Evolutionary conservation across 164 flowering plant genomes (phyloP), one percentile per base, ranked within the genome.

Genomic region (Nymphaea thermarum): DNA sequence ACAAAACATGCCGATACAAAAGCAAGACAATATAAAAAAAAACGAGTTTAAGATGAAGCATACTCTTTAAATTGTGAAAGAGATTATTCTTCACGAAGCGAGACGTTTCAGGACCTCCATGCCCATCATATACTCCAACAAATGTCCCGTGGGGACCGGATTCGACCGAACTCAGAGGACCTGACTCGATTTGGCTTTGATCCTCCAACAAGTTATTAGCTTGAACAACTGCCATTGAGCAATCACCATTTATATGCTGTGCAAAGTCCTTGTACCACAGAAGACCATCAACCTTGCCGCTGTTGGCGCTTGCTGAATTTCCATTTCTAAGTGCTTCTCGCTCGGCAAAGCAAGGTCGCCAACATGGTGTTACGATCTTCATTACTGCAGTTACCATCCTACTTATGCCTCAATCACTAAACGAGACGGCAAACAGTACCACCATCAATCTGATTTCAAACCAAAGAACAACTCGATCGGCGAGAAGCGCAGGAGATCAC

Each of bases 81-180:
- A 93, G 82, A 65, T 70, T 82, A 3, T 86, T 78, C 63, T 82
- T 87, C 12, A 93, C 76, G 73, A 87, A 90, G 42, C 86, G 82
- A 4, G 98, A 76, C 69, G 94, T 82, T 77, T 93, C 98, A 3
- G 98, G 94, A 66, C 97, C 97, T 72, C 92, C 98, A 82, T 93
- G 98, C 36, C 97, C 98, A 79, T 93, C 98, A 78, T 87, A 93
- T 51, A 93, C 69, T 69, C 97, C 97, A 42, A 93, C 90, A 73
- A 85, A 93, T 0, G 96, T 89, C 36, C 97, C 98, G 43, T 76
- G 78, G 42, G 94, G 96, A 57, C 94, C 94, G 6, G 83, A 78
- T 60, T 85, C 90, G 2, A 57, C 62, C 4, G 75, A 80, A 66
- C 97, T 90, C 82, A 90, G 44, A 2, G 96, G 85, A 60, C 98